Percentiles rank a stretch among this genome's conserved stretches.
Evolutionary conservation across 108 stramenopile species (phyloP).

Genomic region (Asterionellopsis glacialis): DNA sequence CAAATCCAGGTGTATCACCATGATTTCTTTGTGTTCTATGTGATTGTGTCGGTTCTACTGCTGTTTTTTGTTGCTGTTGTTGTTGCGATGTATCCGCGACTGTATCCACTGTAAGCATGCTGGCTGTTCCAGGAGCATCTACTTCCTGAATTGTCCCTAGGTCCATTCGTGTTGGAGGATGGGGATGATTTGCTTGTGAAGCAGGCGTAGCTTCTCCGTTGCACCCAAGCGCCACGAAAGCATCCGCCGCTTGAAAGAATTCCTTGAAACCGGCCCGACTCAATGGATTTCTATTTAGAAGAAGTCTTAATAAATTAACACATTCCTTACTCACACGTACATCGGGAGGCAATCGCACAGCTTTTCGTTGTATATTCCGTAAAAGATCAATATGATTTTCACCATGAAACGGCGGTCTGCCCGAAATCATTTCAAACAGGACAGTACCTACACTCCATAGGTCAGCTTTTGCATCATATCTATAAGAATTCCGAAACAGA

Average conservation of each 20-base stretch:
- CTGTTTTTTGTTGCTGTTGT: conserved; percentile 13
- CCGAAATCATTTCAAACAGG: conserved; percentile 95
- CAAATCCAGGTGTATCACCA: conserved; percentile 23
- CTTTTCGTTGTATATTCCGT: conserved; percentile 80
- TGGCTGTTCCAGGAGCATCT: conserved; percentile 39
- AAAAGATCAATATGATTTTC: conserved; percentile 89
- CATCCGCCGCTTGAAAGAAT: conserved; percentile 73
- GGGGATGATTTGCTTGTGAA: neutral
- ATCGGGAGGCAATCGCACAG: conserved; percentile 75
- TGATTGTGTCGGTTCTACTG: conserved; percentile 1
- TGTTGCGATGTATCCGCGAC: conserved; percentile 10
- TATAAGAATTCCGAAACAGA: conserved; percentile 11
- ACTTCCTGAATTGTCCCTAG: conserved; percentile 78
- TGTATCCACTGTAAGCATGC: conserved; percentile 48
- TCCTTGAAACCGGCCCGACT: conserved; percentile 74
- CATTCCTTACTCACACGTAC: conserved; percentile 80
- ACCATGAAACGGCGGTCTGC: conserved; percentile 83
- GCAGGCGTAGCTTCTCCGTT: conserved; percentile 31
- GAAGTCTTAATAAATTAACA: conserved; percentile 65
- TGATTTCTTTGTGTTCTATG: conserved; percentile 14
- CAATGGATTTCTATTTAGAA: conserved; percentile 75
- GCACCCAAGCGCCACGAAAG: conserved; percentile 81
- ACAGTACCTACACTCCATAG: conserved; percentile 97
- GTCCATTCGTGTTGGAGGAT: conserved; percentile 30
- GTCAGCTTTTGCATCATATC: conserved; percentile 97